Conservation (phyloP, 352 stramenopile species). For the Globisporangium lucens region DNA sequence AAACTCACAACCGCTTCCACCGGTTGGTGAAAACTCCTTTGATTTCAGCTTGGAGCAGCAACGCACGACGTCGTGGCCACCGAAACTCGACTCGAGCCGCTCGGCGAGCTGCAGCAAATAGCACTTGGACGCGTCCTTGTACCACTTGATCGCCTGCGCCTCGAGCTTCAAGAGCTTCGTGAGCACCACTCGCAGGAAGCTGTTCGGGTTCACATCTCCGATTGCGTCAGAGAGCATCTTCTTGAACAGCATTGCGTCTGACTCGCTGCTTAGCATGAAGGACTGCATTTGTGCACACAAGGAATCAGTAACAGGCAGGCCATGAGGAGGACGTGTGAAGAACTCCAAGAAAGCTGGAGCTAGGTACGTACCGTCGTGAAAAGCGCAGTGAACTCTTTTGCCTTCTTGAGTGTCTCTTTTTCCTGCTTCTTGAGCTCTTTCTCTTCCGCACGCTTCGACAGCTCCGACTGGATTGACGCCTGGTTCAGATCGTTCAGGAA, state of each 20-base stretch:
- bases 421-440: conserved; percentile 52
- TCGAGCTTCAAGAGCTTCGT: conserved; percentile 69
- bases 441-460: conserved; percentile 62
- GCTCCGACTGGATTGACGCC: conserved; percentile 76
- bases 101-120: conserved; percentile 67
- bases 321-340: neutral
- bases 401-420: conserved; percentile 43
- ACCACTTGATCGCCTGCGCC: conserved; percentile 67
- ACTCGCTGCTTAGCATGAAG: conserved; percentile 45
- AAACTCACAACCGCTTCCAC: conserved; percentile 34
- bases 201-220: conserved; percentile 36
- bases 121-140: conserved; percentile 54
- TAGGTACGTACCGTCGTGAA: conserved; percentile 53
- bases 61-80: conserved; percentile 34
- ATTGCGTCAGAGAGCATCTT: conserved; percentile 47
- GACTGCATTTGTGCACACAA: conserved; percentile 31
- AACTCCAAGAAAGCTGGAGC: neutral
- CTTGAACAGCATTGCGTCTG: conserved; percentile 36
- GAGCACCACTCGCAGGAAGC: conserved; percentile 47
- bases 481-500: conserved; percentile 68
- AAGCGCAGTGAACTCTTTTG: conserved; percentile 55
- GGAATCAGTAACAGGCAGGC: neutral
- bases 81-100: conserved; percentile 43
- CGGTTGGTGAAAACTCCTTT: neutral
- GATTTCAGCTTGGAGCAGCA: conserved; percentile 39